Percentiles rank a stretch among this genome's conserved stretches.
phyloP scores from a whole-genome alignment of 2,329 filamentous ascomycete genomes.

The Sporothrix protearum region DNA sequence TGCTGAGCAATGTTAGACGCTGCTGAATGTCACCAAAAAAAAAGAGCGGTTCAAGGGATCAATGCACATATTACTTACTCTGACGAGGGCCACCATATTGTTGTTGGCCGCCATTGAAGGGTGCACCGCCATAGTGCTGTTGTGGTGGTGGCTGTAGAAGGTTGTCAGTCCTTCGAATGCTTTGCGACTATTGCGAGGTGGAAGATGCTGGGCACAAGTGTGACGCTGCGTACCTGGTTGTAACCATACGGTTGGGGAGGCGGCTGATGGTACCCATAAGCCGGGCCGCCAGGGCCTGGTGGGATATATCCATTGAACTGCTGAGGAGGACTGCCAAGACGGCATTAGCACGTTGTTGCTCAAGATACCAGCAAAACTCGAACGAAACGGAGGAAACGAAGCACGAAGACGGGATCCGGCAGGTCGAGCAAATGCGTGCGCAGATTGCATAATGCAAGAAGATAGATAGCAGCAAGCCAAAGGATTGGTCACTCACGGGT shows the following conservation, averaged over 20 bases:
- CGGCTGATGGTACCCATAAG: conserved; percentile 22
- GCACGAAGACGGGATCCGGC: neutral
- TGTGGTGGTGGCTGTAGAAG: conserved; percentile 1
- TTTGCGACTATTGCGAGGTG: neutral
- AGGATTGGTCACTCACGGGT: conserved; percentile 11
- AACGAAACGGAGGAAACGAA: too few relatives aligned
- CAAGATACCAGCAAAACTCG: neutral
- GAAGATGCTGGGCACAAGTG: neutral
- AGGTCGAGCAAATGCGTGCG: neutral
- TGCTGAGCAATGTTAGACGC: conserved; percentile 12
- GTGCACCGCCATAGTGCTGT: conserved; percentile 1
- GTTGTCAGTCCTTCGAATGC: neutral
- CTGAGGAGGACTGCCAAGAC: conserved; percentile 21
- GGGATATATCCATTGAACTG: conserved; percentile 24
- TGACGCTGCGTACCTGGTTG: conserved; percentile 22
- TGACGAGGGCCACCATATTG: conserved; percentile 6
- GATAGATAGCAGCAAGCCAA: neutral
- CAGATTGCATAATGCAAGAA: too few relatives aligned
- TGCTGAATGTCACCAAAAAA: neutral
- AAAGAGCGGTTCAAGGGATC: neutral
- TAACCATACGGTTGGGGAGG: conserved; percentile 23
- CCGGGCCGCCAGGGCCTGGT: conserved; percentile 14
- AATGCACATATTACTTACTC: conserved; percentile 11
- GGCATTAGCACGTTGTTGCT: neutral
- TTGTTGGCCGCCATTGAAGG: conserved; percentile 14